Evolutionary conservation across 2,329 filamentous ascomycete genomes (phyloP), one percentile per base, ranked within the genome.

Genomic region (Biscogniauxia mediterranea): DNA sequence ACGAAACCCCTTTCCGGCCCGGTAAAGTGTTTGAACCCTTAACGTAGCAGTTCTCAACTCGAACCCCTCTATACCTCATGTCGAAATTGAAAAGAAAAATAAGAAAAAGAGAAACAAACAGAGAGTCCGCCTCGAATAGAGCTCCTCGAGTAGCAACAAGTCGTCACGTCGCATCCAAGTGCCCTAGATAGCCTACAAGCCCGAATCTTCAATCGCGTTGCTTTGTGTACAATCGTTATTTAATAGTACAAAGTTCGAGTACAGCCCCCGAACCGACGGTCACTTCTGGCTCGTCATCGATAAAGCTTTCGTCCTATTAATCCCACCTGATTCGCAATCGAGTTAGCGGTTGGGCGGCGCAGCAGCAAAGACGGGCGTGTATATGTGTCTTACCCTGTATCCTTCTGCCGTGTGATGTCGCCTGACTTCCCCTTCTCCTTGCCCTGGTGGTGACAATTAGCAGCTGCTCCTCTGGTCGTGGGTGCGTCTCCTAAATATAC

Each of bases 381-480:
- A 56, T 56, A 25, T 15, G 52, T 23, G 53, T 21, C 86, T 79
- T 79, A 92, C 89, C 91, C 91, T 66, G 85, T 87, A 66, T 94
- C 89, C 78, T 92, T 94, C 77, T 93, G 89, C 74, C 92, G 83
- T 58, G 88, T 79, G 64, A 93, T 88, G 52, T 83, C 86, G 54
- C 86, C 89, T 61, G 85, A 80, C n/a, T 81, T 75, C 2, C 88
- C 88, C 38, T 80, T 85, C 74, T 93, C 85, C 77, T 90, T 92
- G 67, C 90, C 90, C 86, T 88, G 64, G 6, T 59, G 46, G 25
- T 56, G 42, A 42, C 4, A 21, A 21, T 55, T 46, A 62, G 53
- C 21, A 54, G 58, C 50, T 9, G 5, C 5, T 11, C 11, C 8
- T 52, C 55, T 26, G 55, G 38, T 57, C 73, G 23, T 73, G 58